A percentile compares a stretch with the other conserved stretches of the same genome.
Conservation (phyloP, 176 grass and related monocot genomes). For the Oryza coarctata region DNA sequence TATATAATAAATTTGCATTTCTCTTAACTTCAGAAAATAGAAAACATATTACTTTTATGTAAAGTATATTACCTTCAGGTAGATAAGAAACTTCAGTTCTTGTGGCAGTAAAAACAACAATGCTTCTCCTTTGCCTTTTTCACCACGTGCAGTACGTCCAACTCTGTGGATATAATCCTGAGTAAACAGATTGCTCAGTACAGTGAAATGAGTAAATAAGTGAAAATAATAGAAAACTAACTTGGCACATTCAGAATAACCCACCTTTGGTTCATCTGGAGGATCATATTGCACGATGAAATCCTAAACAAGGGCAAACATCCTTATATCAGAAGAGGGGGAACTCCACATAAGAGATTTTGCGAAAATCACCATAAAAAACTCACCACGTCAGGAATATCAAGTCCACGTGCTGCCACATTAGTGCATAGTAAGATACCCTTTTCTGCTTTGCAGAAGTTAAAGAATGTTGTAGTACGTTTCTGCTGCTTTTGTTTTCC, state of each 20-base stretch:
- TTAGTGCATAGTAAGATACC: constrained; percentile 92
- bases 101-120: constrained; percentile 87
- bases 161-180: constrained; percentile 99
- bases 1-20: constrained; percentile 7
- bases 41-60: not conserved
- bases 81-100: constrained; percentile 84
- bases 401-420: constrained; percentile 94
- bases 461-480: constrained; percentile 86
- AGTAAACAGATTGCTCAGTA: constrained; percentile 18
- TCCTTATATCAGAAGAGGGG: constrained; percentile 12
- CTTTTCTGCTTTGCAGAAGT: constrained; percentile 90
- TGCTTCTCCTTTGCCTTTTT: constrained; percentile 78
- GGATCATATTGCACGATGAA: constrained; percentile 98
- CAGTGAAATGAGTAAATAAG: not conserved
- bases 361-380: constrained; percentile 17
- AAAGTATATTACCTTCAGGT: constrained; percentile 62
- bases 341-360: not conserved
- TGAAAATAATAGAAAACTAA: not conserved
- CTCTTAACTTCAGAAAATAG: not conserved
- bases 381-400: constrained; percentile 92
- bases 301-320: constrained; percentile 53
- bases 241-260: not conserved
- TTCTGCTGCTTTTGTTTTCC: constrained; percentile 99
- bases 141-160: constrained; percentile 91
- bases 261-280: constrained; percentile 98